Evolutionary conservation across 2,329 filamentous ascomycete species (phyloP).

Genomic region (Sphaceloma murrayae): DNA sequence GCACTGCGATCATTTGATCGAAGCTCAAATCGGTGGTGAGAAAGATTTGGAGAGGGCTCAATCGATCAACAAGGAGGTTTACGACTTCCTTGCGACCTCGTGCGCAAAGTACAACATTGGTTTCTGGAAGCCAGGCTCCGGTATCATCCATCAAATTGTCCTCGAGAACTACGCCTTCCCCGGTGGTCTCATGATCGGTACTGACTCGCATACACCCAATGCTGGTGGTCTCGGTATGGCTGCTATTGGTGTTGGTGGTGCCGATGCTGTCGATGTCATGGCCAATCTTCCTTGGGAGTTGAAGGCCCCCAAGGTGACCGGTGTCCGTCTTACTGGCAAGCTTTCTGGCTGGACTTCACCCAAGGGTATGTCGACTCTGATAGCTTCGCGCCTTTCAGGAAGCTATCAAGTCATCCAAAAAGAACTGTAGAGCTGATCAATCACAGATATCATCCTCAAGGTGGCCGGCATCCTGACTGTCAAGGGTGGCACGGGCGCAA

Average conservation of each 20-base stretch:
- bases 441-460: constrained; percentile 84
- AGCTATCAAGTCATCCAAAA: too few relatives aligned
- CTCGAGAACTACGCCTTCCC: constrained; percentile 99
- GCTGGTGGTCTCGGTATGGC: constrained; percentile 85
- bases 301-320: constrained; percentile 83
- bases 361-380: constrained; percentile 55
- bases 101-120: constrained; percentile 99
- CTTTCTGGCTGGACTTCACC: constrained; percentile 86
- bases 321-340: constrained; percentile 72
- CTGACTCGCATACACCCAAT: constrained; percentile 96
- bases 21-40: constrained; percentile 83
- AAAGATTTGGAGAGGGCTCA: constrained; percentile 90
- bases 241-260: constrained; percentile 93
- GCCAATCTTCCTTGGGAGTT: constrained; percentile 96
- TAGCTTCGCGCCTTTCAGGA: too few relatives aligned
- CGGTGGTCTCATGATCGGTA: constrained; percentile 93
- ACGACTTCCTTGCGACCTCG: constrained; percentile 87
- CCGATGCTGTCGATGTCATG: constrained; percentile 91
- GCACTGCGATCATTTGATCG: constrained; percentile 98
- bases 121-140: constrained; percentile 97
- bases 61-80: constrained; percentile 97
- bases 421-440: too few relatives aligned
- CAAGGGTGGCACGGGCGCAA: constrained; percentile 92
- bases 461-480: constrained; percentile 94
- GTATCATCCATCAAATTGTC: constrained; percentile 98